Conservation (phyloP, 805 yeast genomes). For the Suhomyces kilbournensis region DNA sequence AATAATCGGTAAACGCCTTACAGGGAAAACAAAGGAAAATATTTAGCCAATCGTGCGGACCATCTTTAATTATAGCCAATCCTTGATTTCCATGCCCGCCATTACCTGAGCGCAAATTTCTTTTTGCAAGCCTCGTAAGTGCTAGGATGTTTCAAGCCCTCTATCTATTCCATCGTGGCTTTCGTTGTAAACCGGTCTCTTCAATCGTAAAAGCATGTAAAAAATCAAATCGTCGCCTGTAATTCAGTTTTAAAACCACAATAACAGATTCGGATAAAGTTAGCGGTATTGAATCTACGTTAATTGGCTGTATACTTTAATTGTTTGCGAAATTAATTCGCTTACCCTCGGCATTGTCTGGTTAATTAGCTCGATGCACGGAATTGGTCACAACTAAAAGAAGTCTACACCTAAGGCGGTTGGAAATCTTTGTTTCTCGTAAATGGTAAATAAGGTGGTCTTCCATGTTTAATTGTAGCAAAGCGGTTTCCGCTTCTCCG, state of each 20-base stretch:
- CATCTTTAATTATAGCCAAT: not conserved
- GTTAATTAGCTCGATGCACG: constrained; percentile 33
- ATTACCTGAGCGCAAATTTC: not conserved
- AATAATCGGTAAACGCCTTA: not conserved
- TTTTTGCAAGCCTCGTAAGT: not conserved
- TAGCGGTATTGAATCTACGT: not conserved
- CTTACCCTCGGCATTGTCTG: constrained; percentile 32
- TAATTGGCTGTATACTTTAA: constrained; percentile 20
- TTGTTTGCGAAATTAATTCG: constrained; percentile 70
- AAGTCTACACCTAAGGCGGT: constrained; percentile 26
- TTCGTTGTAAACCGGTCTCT: constrained; percentile 14
- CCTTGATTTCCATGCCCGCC: not conserved
- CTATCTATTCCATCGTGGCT: not conserved
- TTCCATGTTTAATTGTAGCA: not conserved
- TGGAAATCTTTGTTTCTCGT: not conserved
- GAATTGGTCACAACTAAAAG: constrained; percentile 36
- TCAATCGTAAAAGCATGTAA: not conserved
- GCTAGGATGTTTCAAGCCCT: not conserved
- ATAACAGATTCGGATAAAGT: not conserved
- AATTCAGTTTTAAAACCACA: not conserved
- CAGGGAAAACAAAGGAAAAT: not conserved
- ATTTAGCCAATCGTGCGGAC: not conserved
- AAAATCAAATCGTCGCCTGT: no score
- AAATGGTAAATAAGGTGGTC: not conserved
- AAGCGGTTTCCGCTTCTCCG: not conserved